Conservation (phyloP, 2,329 filamentous ascomycete genomes). For the Diaporthe helianthi region DNA sequence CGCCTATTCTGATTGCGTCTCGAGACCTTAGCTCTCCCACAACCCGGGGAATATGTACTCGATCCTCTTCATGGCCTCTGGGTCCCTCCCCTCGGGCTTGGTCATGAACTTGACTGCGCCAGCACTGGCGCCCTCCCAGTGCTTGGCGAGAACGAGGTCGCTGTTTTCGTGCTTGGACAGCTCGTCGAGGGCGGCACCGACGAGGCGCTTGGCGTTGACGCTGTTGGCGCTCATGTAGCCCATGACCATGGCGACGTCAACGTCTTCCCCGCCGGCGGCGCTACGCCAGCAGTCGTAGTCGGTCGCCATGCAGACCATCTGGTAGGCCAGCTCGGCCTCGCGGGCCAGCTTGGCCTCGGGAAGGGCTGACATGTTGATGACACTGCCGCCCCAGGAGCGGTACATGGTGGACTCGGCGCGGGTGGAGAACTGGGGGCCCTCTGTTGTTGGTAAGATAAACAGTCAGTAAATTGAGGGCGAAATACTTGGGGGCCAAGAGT, state of each 20-base stretch:
- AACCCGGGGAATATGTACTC: slow-evolving; percentile 89
- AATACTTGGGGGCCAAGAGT: not conserved
- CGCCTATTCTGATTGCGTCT: not conserved
- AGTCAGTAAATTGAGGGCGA: not conserved
- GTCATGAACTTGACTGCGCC: slow-evolving; percentile 85
- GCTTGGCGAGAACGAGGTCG: slow-evolving; percentile 80
- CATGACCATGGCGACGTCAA: slow-evolving; percentile 97
- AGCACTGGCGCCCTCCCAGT: slow-evolving; percentile 77
- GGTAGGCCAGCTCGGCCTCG: slow-evolving; percentile 95
- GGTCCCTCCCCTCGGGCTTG: slow-evolving; percentile 74
- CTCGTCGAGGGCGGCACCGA: slow-evolving; percentile 87
- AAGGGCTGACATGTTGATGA: slow-evolving; percentile 98
- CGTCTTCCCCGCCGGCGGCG: slow-evolving; percentile 61
- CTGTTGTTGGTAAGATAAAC: slow-evolving; percentile 52
- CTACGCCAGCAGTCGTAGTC: slow-evolving; percentile 99
- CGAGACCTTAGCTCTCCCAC: slow-evolving; percentile 53
- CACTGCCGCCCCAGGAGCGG: slow-evolving; percentile 87
- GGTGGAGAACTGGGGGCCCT: slow-evolving; percentile 98
- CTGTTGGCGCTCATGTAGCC: slow-evolving; percentile 94
- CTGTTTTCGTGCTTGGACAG: slow-evolving; percentile 78
- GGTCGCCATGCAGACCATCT: slow-evolving; percentile 99
- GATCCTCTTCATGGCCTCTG: slow-evolving; percentile 79
- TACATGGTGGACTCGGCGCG: slow-evolving; percentile 96
- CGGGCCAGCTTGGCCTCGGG: slow-evolving; percentile 96
- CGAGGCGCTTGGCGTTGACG: slow-evolving; percentile 83